Conservation (phyloP, 768 basidiomycete genomes). For the Hemileccinum rubropunctum region DNA sequence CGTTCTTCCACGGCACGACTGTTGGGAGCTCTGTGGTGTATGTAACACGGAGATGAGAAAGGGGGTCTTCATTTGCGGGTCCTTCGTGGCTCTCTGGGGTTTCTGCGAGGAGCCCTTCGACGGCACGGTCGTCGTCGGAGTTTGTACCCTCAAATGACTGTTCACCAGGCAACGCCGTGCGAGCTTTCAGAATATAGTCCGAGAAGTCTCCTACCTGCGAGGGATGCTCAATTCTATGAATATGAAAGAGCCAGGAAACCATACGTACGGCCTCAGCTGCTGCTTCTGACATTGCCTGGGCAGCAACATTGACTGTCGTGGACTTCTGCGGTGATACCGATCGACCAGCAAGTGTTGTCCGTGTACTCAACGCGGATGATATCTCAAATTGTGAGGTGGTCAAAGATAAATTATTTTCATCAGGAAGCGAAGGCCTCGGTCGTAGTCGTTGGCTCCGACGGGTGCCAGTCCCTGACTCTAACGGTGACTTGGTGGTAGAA, state of each 20-base stretch:
- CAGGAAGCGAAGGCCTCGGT: slow-evolving; percentile 28
- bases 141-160: slow-evolving; percentile 33
- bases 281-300: slow-evolving; percentile 25
- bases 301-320: slow-evolving; percentile 17
- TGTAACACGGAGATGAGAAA: slow-evolving; percentile 38
- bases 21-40: slow-evolving; percentile 33
- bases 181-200: slow-evolving; percentile 25
- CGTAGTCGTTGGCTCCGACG: slow-evolving; percentile 36
- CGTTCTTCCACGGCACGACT: slow-evolving; percentile 35
- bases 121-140: slow-evolving; percentile 36
- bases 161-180: slow-evolving; percentile 27
- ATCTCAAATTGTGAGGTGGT: slow-evolving; percentile 27
- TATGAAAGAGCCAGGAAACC: slow-evolving; percentile 29
- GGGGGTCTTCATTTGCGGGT: slow-evolving; percentile 29
- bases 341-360: slow-evolving; percentile 31
- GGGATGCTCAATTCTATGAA: slow-evolving; percentile 23
- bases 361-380: slow-evolving; percentile 28
- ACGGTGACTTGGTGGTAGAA: slow-evolving; percentile 36
- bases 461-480: slow-evolving; percentile 33
- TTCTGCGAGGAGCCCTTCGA: slow-evolving; percentile 34
- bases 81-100: slow-evolving; percentile 29
- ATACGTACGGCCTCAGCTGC: slow-evolving; percentile 31
- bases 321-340: slow-evolving; percentile 34
- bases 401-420: slow-evolving; percentile 31
- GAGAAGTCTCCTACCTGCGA: slow-evolving; percentile 30